phyloP scores from a whole-genome alignment of 1,139 yeast genomes.

The Scheffersomyces cryptocercus region DNA sequence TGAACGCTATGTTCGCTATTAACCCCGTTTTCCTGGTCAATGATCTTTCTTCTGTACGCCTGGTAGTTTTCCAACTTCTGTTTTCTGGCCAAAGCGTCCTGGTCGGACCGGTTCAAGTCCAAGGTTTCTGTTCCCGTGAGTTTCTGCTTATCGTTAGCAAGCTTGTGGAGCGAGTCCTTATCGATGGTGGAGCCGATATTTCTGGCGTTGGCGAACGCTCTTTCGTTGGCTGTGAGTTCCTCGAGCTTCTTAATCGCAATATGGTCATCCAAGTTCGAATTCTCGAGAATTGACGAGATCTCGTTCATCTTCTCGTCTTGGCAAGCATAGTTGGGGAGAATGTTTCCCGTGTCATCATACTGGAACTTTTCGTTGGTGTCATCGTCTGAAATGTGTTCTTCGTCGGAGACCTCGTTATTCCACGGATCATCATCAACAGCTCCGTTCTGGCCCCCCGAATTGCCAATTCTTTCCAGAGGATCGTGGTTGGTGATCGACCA shows the following conservation, averaged over 20 bases:
- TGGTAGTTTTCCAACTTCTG: slow-evolving; percentile 48
- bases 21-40: slow-evolving; percentile 48
- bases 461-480: slow-evolving; percentile 55
- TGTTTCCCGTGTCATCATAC: slow-evolving; percentile 62
- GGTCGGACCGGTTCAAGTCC: slow-evolving; percentile 42
- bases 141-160: slow-evolving; percentile 40
- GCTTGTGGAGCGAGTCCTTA: slow-evolving; percentile 38
- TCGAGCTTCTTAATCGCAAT: slow-evolving; percentile 51
- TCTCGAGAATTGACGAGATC: slow-evolving; percentile 46
- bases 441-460: slow-evolving; percentile 3
- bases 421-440: slow-evolving; percentile 20
- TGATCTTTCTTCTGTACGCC: slow-evolving; percentile 50
- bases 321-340: slow-evolving; percentile 59
- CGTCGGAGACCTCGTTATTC: slow-evolving; percentile 56
- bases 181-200: slow-evolving; percentile 52
- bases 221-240: slow-evolving; percentile 58
- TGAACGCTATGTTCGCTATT: neutral
- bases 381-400: slow-evolving; percentile 66
- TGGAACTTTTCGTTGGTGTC: slow-evolving; percentile 58
- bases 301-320: slow-evolving; percentile 47
- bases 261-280: slow-evolving; percentile 41
- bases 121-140: slow-evolving; percentile 47
- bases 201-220: slow-evolving; percentile 62
- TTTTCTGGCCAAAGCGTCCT: slow-evolving; percentile 47
- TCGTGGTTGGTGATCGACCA: slow-evolving; percentile 55